Percentiles rank a stretch among this genome's conserved stretches.
phyloP scores from a whole-genome alignment of 106 monocot genomes.

The Xerophyta viscosa region DNA sequence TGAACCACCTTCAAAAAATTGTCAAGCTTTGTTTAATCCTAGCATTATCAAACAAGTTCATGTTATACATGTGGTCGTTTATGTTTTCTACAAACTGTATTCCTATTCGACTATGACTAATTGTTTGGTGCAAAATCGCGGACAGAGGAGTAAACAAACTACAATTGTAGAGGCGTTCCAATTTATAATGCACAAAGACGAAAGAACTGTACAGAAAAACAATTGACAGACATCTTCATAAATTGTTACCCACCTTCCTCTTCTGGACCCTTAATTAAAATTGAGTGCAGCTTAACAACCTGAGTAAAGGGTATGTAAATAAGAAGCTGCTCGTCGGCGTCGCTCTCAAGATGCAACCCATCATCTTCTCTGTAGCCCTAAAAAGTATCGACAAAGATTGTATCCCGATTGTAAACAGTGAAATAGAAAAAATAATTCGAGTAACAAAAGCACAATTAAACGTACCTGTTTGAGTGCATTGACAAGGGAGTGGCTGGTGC shows the following conservation, averaged over 20 bases:
- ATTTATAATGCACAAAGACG: too few species aligned
- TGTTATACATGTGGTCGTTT: too few species aligned
- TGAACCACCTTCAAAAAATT: too few species aligned
- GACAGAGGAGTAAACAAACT: too few species aligned
- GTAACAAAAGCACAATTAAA: background rate
- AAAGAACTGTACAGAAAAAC: background rate
- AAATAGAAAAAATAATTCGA: background rate
- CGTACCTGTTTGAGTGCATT: conserved; percentile 80
- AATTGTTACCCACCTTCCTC: conserved; percentile 52
- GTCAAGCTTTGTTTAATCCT: too few species aligned
- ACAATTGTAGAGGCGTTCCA: too few species aligned
- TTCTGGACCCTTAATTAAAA: conserved; percentile 68
- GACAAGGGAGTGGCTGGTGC: conserved; percentile 34
- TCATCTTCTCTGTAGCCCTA: conserved; percentile 93
- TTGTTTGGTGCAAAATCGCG: too few species aligned
- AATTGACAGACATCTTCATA: background rate
- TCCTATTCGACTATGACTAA: too few species aligned
- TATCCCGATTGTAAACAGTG: background rate
- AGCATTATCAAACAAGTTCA: too few species aligned
- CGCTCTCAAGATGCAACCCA: conserved; percentile 77
- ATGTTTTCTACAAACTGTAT: too few species aligned
- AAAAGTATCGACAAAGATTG: conserved; percentile 3
- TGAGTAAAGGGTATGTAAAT: conserved; percentile 91
- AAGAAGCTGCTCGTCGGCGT: conserved; percentile 81
- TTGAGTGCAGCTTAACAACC: conserved; percentile 79